These are phyloP conservation scores for Piper betle DNA, from an alignment of 164 flowering plant species.

Conservation along the genomic window DNA sequence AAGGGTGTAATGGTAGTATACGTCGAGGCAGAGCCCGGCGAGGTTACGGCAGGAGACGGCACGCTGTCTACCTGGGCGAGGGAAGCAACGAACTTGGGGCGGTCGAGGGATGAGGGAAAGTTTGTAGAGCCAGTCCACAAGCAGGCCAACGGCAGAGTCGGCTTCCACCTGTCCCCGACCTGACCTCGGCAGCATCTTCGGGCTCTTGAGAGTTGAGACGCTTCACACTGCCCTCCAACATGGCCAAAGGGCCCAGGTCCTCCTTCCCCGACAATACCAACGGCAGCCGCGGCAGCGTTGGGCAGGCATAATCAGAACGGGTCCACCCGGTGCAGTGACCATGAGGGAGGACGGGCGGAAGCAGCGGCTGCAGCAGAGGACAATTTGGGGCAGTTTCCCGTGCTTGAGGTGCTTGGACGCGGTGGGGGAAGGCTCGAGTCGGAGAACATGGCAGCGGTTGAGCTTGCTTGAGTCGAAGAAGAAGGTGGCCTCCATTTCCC, in stretches of 20 bases:
- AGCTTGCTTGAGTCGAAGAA: too few species aligned
- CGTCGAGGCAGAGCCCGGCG: conserved; percentile 45
- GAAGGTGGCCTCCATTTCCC: too few species aligned
- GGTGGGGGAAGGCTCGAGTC: too few species aligned
- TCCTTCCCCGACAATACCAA: conserved; percentile 87
- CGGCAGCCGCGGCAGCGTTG: conserved; percentile 48
- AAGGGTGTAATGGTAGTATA: conserved; percentile 52
- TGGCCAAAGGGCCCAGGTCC: conserved; percentile 80
- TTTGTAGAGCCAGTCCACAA: conserved; percentile 91
- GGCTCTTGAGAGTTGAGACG: conserved; percentile 83
- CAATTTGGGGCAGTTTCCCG: too few species aligned
- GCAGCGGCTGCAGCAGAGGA: too few species aligned
- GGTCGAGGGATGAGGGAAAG: conserved; percentile 66
- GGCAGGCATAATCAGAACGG: conserved; percentile 26
- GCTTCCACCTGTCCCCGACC: conserved; percentile 50
- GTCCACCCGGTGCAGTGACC: conserved; percentile 47
- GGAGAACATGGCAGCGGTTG: too few species aligned
- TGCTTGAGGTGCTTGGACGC: too few species aligned
- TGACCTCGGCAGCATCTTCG: conserved; percentile 68
- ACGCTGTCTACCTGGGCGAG: conserved; percentile 79
- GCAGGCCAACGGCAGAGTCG: conserved; percentile 49
- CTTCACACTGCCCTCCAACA: conserved; percentile 94
- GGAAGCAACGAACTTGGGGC: conserved; percentile 79
- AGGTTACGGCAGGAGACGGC: conserved; percentile 43
- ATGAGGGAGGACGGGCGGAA: conserved; percentile 26